A percentile compares a stretch with the other conserved stretches of the same genome.
phyloP scores from a whole-genome alignment of 208 protist genomes.

The Entamoeba nuttalli region DNA sequence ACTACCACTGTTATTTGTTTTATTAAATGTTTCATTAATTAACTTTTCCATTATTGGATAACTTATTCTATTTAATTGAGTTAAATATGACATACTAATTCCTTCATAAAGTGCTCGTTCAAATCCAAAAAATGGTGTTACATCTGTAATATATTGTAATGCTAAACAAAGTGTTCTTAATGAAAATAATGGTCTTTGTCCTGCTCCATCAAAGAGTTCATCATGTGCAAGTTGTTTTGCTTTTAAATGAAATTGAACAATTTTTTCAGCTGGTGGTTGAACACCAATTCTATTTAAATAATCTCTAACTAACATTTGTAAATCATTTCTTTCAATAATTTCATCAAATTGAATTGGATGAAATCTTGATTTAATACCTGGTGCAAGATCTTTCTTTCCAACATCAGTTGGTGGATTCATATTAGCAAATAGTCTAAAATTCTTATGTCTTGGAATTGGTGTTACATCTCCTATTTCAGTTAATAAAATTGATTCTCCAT shows the following conservation, averaged over 20 bases:
- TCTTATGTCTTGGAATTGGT: constrained; percentile 65
- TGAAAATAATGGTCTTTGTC: constrained; percentile 74
- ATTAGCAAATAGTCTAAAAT: constrained; percentile 96
- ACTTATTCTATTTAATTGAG: constrained; percentile 67
- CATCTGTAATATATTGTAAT: constrained; percentile 56
- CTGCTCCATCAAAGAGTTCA: constrained; percentile 66
- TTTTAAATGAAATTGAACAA: background rate
- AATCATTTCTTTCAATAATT: constrained; percentile 69
- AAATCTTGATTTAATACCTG: constrained; percentile 75
- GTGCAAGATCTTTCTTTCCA: constrained; percentile 91
- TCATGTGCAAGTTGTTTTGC: constrained; percentile 50
- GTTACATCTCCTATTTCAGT: constrained; percentile 57
- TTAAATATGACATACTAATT: constrained; percentile 79
- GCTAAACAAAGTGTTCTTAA: constrained; percentile 84
- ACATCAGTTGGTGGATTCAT: constrained; percentile 99
- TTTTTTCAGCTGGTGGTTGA: constrained; percentile 53
- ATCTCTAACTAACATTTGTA: constrained; percentile 63
- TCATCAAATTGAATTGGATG: constrained; percentile 93
- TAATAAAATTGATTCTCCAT: constrained; percentile 46
- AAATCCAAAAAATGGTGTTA: constrained; percentile 63
- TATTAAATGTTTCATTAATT: constrained; percentile 40
- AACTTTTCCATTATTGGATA: constrained; percentile 59
- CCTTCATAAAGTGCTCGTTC: constrained; percentile 76
- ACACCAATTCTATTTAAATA: constrained; percentile 33
- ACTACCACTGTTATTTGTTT: background rate